These are phyloP conservation scores for Fusarium metavorans DNA, from an alignment of 2,329 filamentous ascomycete genomes.

Conservation along the genomic window DNA sequence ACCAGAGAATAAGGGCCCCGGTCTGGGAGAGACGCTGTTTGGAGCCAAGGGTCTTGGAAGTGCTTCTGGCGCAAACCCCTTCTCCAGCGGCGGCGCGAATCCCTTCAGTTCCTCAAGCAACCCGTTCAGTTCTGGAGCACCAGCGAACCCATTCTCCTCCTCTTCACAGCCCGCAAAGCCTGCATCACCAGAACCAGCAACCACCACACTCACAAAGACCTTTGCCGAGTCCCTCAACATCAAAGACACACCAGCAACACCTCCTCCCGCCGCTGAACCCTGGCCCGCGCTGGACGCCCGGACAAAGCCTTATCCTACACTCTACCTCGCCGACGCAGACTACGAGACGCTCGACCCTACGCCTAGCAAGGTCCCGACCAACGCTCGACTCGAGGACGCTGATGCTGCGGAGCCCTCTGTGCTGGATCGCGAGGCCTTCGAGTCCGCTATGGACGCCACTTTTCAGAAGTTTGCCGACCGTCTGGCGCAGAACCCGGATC, in stretches of 20 bases:
- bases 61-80: conserved; percentile 66
- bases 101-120: conserved; percentile 58
- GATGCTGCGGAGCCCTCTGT: conserved; percentile 54
- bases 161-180: conserved; percentile 49
- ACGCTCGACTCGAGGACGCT: conserved; percentile 57
- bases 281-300: conserved; percentile 79
- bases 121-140: conserved; percentile 45
- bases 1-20: conserved; percentile 53
- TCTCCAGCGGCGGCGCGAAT: conserved; percentile 65
- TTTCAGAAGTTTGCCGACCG: conserved; percentile 87
- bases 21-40: conserved; percentile 77
- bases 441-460: conserved; percentile 78
- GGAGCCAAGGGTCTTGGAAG: conserved; percentile 66
- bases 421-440: conserved; percentile 79
- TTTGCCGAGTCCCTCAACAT: conserved; percentile 83
- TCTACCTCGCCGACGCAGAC: conserved; percentile 88
- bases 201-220: conserved; percentile 64
- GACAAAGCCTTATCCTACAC: conserved; percentile 78
- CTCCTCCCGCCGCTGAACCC: conserved; percentile 66
- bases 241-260: conserved; percentile 63
- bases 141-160: conserved; percentile 46
- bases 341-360: conserved; percentile 84
- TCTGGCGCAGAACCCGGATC: conserved; percentile 83
- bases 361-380: conserved; percentile 62
- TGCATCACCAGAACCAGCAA: conserved; percentile 39